A percentile compares a stretch with the other conserved stretches of the same genome.
These are phyloP conservation scores for Rhodosporidiobolus odoratus DNA, from an alignment of 768 basidiomycete species.

Conservation along the genomic window DNA sequence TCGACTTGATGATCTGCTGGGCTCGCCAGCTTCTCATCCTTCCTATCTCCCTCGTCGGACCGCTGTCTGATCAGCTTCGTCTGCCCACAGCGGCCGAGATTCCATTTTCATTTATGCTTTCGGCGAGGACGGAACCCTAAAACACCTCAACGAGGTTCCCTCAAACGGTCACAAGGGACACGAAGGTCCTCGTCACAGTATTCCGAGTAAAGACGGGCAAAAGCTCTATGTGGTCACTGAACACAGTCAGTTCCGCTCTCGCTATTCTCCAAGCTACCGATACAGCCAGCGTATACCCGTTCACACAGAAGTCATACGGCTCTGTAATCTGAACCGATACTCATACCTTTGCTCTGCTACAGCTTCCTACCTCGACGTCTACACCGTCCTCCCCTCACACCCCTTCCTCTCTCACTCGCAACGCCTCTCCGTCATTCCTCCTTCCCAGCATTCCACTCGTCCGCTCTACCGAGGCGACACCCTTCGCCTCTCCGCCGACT, in stretches of 20 bases:
- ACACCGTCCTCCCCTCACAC: conserved; percentile 15
- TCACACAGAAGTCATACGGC: background rate
- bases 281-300: no score
- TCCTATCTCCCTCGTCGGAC: background rate
- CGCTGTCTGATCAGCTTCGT: background rate
- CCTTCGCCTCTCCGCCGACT: conserved; percentile 38
- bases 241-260: conserved; percentile 36
- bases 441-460: conserved; percentile 25
- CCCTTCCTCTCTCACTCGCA: conserved; percentile 36
- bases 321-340: background rate
- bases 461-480: conserved; percentile 43
- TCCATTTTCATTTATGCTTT: conserved; percentile 38
- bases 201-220: conserved; percentile 36
- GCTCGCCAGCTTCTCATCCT: no score
- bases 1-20: background rate
- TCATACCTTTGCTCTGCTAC: background rate
- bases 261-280: no score
- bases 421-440: conserved; percentile 40
- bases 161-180: conserved; percentile 29
- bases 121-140: conserved; percentile 34
- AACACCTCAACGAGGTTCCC: conserved; percentile 29
- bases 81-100: conserved; percentile 34
- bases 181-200: conserved; percentile 41
- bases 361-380: conserved; percentile 44
- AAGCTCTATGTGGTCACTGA: conserved; percentile 43